Conservation (phyloP, 768 basidiomycete genomes). For the Lactifluus piperatus region DNA sequence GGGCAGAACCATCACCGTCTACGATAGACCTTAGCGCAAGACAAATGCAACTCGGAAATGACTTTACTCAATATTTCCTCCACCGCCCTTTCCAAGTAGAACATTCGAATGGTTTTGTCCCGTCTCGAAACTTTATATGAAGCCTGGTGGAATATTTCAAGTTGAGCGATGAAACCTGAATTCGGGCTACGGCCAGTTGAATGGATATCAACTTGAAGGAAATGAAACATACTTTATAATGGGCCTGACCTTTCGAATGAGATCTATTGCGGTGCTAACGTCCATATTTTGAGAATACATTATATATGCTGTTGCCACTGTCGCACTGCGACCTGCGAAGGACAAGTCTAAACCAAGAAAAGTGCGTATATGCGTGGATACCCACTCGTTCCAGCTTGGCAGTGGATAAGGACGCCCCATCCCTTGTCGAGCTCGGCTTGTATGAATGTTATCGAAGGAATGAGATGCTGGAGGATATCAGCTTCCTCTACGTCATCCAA, state of each 20-base stretch:
- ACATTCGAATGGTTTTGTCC: slow-evolving; percentile 69
- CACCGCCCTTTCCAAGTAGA: slow-evolving; percentile 70
- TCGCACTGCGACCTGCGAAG: slow-evolving; percentile 64
- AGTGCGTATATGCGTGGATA: slow-evolving; percentile 15
- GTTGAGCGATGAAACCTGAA: slow-evolving; percentile 68
- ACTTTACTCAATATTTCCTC: slow-evolving; percentile 66
- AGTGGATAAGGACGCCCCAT: slow-evolving; percentile 79
- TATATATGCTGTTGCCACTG: slow-evolving; percentile 81
- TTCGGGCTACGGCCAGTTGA: slow-evolving; percentile 56
- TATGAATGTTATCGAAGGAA: slow-evolving; percentile 78
- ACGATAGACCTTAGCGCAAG: slow-evolving; percentile 10
- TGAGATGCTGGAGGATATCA: slow-evolving; percentile 71
- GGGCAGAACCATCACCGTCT: slow-evolving; percentile 69
- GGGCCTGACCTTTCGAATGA: slow-evolving; percentile 60
- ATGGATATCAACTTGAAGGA: slow-evolving; percentile 1
- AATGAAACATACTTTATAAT: slow-evolving; percentile 50
- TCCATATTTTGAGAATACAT: slow-evolving; percentile 64
- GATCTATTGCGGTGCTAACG: slow-evolving; percentile 51
- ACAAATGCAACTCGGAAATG: slow-evolving; percentile 24
- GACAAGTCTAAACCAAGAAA: neutral
- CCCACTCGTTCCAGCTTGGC: slow-evolving; percentile 83
- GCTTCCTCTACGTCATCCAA: slow-evolving; percentile 69
- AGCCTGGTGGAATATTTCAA: slow-evolving; percentile 69
- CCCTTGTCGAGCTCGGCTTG: slow-evolving; percentile 67
- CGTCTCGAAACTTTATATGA: slow-evolving; percentile 56